Evolutionary conservation across 805 yeast genomes (phyloP), one percentile per base, ranked within the genome.

Genomic region (Ogataea nakhonphanomensis): DNA sequence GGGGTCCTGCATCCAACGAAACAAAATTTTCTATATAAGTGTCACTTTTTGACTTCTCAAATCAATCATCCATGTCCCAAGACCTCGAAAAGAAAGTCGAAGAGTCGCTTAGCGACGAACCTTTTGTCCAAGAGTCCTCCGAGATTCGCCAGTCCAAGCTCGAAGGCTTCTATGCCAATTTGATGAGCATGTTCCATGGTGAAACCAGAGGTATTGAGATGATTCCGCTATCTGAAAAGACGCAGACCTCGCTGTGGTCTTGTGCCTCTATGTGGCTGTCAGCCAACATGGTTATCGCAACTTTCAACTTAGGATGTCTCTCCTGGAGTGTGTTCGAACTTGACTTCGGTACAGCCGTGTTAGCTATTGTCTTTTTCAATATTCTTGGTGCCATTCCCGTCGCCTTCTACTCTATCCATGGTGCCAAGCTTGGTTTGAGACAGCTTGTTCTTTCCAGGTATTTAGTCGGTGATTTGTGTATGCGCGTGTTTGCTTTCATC

Each of bases 191-290:
- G 58, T 50, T 60, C 50, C 62, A 65, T 35, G 75, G 74, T 25
- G 88, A 81, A 59, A 70, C 75, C 15, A 76, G 84, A 57, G 96
- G 96, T 63, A 79, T 90, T 48, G 95, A 87, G 54, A 71, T 83
- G 30, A 75, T 90, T 41, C 78, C 85, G 7, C 95, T 84, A 46
- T 84, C 81, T 32, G 91, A 86, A 62, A 81, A 86, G 59, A 72
- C 74, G 33, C 87, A 81, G 46, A 73, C 72, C 32, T 79, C 85
- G 26, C 58, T 83, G 45, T 68, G 76, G 66, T 76, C 75, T 49
- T 84, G 93, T 23, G 87, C 88, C 32, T 71, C 90, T 35, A 84
- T 89, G 91, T 89, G 96, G 95, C 73, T 84, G 54, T 83, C 95
- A 7, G 95, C 95, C 26, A 88, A 89, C 65, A 70, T 86, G 74